These are phyloP conservation scores for Przewalskia tangutica DNA, from an alignment of 257 asterid genomes.

Conservation along the genomic window DNA sequence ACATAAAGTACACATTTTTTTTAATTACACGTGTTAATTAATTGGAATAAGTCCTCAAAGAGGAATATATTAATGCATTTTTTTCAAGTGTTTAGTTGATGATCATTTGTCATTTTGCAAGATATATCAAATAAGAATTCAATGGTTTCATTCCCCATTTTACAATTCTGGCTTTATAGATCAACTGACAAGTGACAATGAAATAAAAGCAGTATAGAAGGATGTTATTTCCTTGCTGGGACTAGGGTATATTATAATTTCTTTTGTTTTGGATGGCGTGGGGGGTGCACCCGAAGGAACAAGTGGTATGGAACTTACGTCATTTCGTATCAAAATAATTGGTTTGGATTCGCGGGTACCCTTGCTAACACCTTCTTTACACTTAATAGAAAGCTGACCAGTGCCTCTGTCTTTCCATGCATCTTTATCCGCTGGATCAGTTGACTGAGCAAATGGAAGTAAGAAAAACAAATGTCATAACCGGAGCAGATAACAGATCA, in stretches of 20 bases:
- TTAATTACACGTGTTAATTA: neutral
- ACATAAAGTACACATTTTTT: neutral
- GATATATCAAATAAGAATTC: neutral
- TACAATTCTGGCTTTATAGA: neutral
- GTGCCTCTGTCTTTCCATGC: conserved; percentile 91
- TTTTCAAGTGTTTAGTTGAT: neutral
- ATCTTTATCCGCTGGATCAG: conserved; percentile 67
- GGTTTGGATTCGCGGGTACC: conserved; percentile 92
- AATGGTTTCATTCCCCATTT: neutral
- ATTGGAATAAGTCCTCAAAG: neutral
- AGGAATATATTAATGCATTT: neutral
- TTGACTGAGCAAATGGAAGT: conserved; percentile 42
- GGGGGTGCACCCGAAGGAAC: neutral
- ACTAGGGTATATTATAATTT: neutral
- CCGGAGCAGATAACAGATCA: neutral
- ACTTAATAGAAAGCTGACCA: conserved; percentile 79
- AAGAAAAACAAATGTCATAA: conserved; percentile 1
- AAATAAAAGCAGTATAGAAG: neutral
- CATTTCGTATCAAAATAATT: conserved; percentile 75
- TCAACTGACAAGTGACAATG: neutral
- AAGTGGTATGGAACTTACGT: conserved; percentile 38
- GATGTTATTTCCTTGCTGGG: neutral
- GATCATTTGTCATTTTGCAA: neutral
- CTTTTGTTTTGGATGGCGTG: neutral
- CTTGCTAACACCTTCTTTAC: conserved; percentile 77